Percentiles rank a stretch among this genome's conserved stretches.
phyloP scores from a whole-genome alignment of 345 rosid species.

The Noccaea bulbosa region DNA sequence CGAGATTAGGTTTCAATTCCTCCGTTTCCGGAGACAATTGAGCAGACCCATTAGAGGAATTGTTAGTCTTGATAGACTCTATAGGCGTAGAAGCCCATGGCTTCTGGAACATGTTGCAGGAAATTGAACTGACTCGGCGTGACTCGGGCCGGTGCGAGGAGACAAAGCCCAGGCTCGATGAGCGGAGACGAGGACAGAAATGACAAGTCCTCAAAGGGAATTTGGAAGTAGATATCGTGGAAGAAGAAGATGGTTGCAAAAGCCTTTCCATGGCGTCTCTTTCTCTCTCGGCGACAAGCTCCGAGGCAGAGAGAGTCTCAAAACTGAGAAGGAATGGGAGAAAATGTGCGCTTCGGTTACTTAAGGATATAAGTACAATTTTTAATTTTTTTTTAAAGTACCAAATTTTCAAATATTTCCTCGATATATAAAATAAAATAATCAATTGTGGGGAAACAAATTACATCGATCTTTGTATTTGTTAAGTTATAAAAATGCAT shows the following conservation, averaged over 20 bases:
- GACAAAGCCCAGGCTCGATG: constrained; percentile 43
- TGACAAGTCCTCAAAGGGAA: constrained; percentile 43
- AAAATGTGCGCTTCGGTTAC: constrained; percentile 34
- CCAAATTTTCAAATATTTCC: not conserved
- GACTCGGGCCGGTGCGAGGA: constrained; percentile 39
- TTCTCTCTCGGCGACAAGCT: constrained; percentile 25
- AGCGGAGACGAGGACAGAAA: constrained; percentile 50
- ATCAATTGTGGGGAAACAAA: too few relatives aligned
- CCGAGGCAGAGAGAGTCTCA: constrained; percentile 18
- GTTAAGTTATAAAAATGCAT: not conserved
- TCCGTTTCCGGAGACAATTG: constrained; percentile 32
- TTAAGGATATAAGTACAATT: constrained; percentile 18
- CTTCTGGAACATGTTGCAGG: constrained; percentile 45
- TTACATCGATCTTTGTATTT: not conserved
- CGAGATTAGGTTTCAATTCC: constrained; percentile 45
- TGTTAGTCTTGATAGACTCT: constrained; percentile 20
- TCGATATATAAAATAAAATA: not conserved
- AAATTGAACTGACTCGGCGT: constrained; percentile 54
- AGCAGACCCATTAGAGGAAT: constrained; percentile 30
- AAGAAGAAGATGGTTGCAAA: constrained; percentile 61
- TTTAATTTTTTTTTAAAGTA: not conserved
- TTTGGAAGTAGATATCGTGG: constrained; percentile 56
- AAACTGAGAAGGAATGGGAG: constrained; percentile 23
- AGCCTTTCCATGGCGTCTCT: constrained; percentile 89
- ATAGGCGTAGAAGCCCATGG: constrained; percentile 28